Base-by-base conservation (phyloP, 371 early-diverging fungal species). In the Lichtheimia hyalospora region DNA sequence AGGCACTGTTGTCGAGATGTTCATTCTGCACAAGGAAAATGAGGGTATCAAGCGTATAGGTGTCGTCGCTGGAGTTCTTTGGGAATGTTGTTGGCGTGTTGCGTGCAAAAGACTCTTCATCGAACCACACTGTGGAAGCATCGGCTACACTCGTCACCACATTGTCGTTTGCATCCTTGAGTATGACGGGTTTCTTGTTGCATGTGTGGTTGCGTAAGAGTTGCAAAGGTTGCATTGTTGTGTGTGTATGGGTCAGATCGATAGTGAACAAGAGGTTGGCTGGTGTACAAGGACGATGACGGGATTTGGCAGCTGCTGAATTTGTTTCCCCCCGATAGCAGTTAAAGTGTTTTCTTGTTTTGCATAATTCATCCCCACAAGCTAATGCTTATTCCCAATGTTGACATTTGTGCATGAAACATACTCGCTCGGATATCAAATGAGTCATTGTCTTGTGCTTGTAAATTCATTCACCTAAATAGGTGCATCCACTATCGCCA, bases 21-120 rank as follows among this genome's bases (percentile, higher is more conserved):
- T 80, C 74, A 61, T 88, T 82, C 63, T 82, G 82, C 6, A 87
- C 73, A 15, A 92, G 83, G 69, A 87, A 90, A 53, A 92, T 72
- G n/a, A 94, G 73, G 0, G 95, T 84, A 34, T 84, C 88, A n/a
- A 93, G 76, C 5, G 83, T 74, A 70, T 93, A 93, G 2, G 75
- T 81, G 58, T 88, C 89, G 24, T 75, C 73, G 1, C 74, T 75
- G 53, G 73, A 66, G 24, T 62, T 67, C 54, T 85, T 85, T 60
- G 73, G 74, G 64, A 85, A 85, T 48, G 77, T 77, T 15, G 91
- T 89, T 1, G 82, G 79, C 16, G 79, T 68, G 58, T 75, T 76
- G 58, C 87, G 78, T 24, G 86, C 75, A 67, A 89, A 89, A 10
- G 68, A 57, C 5, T 71, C 66, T 23, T 76, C 68, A 39, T 70